A percentile compares a stretch with the other conserved stretches of the same genome.
Evolutionary conservation across 2,329 filamentous ascomycete species (phyloP).

Genomic region (Graphilbum sp.): DNA sequence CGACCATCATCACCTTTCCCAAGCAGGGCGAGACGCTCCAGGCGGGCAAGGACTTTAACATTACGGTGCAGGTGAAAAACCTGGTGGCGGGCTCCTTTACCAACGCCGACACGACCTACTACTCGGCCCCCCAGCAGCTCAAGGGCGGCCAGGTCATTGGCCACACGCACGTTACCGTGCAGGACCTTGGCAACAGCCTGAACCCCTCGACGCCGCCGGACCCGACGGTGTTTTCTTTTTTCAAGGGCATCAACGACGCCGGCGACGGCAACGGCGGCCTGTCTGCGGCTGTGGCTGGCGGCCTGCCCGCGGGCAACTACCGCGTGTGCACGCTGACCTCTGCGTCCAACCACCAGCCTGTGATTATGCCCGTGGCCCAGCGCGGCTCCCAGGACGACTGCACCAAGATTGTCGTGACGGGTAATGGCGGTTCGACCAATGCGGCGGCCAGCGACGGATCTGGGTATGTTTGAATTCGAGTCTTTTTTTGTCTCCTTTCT

Average conservation of each 20-base stretch:
- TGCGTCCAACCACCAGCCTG: conserved; percentile 26
- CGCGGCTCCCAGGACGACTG: conserved; percentile 29
- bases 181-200: conserved; percentile 32
- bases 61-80: conserved; percentile 34
- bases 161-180: conserved; percentile 42
- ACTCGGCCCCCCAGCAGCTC: conserved; percentile 39
- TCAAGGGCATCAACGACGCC: conserved; percentile 24
- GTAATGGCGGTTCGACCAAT: conserved; percentile 12
- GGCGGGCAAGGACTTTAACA: conserved; percentile 33
- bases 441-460: conserved; percentile 14
- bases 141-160: conserved; percentile 34
- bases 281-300: conserved; percentile 18
- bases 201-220: conserved; percentile 33
- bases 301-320: conserved; percentile 24
- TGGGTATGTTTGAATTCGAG: conserved; percentile 5
- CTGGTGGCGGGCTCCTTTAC: conserved; percentile 41
- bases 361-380: conserved; percentile 27
- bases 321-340: conserved; percentile 25
- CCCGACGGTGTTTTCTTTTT: conserved; percentile 27
- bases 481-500: neutral
- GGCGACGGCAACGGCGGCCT: conserved; percentile 22
- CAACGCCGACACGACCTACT: conserved; percentile 42
- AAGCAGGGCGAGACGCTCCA: conserved; percentile 29
- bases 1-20: conserved; percentile 34
- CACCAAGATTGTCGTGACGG: conserved; percentile 22